phyloP scores from a whole-genome alignment of 257 asterid genomes.

The Solanum peruvianum region DNA sequence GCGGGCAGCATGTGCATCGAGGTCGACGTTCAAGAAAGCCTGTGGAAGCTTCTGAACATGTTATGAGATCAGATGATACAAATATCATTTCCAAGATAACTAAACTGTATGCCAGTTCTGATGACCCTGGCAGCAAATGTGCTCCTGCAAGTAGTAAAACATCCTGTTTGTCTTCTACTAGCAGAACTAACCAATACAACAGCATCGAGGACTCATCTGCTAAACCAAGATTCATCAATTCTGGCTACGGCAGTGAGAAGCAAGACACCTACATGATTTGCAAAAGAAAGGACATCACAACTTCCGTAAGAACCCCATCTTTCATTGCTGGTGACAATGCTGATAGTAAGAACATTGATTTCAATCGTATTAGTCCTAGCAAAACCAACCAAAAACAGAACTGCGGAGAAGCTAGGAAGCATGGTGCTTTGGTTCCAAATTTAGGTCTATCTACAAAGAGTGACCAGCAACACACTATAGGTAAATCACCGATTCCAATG shows the following conservation, averaged over 20 bases:
- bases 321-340: background rate
- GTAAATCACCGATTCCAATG: conserved; percentile 4
- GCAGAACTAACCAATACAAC: background rate
- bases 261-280: background rate
- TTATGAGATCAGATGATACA: background rate
- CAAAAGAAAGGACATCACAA: background rate
- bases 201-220: background rate
- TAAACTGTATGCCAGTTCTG: background rate
- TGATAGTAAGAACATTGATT: conserved; percentile 3
- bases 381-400: conserved; percentile 5
- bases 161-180: background rate
- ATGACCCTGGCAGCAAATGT: background rate
- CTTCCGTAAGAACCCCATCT: background rate
- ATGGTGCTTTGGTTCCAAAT: conserved; percentile 9
- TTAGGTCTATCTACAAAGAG: conserved; percentile 37
- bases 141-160: background rate
- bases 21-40: conserved; percentile 83
- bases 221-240: background rate
- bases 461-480: conserved; percentile 25
- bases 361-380: background rate
- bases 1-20: conserved; percentile 61
- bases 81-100: background rate
- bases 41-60: conserved; percentile 38
- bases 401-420: background rate
- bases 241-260: conserved; percentile 1